Base-by-base conservation (phyloP, 148 eudicot species). In the Camellia lanceoleosa region DNA sequence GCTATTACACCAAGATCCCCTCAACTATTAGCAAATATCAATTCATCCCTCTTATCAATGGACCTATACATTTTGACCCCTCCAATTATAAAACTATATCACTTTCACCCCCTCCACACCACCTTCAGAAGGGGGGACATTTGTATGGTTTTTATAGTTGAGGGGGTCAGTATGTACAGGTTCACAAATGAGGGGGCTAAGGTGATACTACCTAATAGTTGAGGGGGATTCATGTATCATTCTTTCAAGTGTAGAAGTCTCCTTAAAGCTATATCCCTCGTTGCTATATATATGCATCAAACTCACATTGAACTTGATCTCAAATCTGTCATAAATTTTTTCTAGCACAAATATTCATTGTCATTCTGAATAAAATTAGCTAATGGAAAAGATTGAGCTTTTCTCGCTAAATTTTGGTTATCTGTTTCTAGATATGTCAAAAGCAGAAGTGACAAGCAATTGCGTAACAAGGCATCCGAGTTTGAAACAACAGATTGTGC, bases 381-480 rank as follows among this genome's bases (percentile, higher is more conserved):
- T 74, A 43, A 42, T 59, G 38, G 63, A 15, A 19, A 19, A 19
- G 12, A 13, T 76, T 75, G 66, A 44, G 30, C 59, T 19, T 64
- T 61, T 42, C 38, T 79, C 23, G 72, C 71, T 80, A 41, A 73
- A 18, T 68, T 75, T 65, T 74, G 19, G 47, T 67, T 44, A 2
- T 67, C 72, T 59, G 1, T 56, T 1, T 75, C 5, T 83, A 92
- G 97, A 83, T 92, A 92, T 77, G 91, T 91, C 12, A 92, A 92
- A 80, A 92, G 91, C 61, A 86, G 97, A 84, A 87, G 86, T 80
- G 97, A 92, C 79, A 77, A 88, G 49, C 97, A 92, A 74, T 59
- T 81, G 55, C 83, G 79, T 7, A 68, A 49, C 59, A 81, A 81
- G 66, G 23, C 14, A 14, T 0, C 2, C 14, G 75, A 67, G 54